Base-by-base conservation (phyloP, 1,284 basidiomycete species). In the Ustilago sp. region DNA sequence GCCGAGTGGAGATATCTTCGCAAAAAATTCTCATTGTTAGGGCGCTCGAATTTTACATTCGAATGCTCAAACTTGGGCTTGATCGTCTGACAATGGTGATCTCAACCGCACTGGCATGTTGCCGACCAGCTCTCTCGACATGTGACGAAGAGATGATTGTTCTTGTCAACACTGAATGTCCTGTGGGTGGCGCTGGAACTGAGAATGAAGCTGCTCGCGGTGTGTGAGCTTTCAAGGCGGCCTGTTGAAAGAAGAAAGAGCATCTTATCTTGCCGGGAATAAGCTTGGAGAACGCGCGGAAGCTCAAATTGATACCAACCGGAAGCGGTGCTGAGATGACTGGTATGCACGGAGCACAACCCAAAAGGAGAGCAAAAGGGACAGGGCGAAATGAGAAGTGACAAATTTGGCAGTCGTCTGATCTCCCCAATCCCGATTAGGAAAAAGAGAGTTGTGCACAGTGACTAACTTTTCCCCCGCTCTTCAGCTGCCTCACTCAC, bases 281-380 rank as follows among this genome's bases (percentile, higher is more conserved):
- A 45, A 28, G n/a, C 23, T 32, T 50, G 8, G 48, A 50, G 48
- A 50, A 50, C 15, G n/a, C 3, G 43, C 19, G n/a, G 43, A 19
- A 45, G 43, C 43, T 15, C 12, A 41, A 12, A 41, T 28, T 28
- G 23, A 28, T 28, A 17, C 39, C 12, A 17, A 41, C 7, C 13
- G 39, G 39, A 17, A 41, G 13, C 47, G 47, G 47, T 28, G 23
- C 23, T 28, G 23, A 28, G 50, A 11, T 31, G 31, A 52, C 17
- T 36, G 32, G 52, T 23, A 38, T 11, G 36, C 35, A 55, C 51
- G 51, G 51, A 55, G 23, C 36, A 55, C 52, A 54, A 38, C 19
- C 1, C 53, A 28, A 17, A 34, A 28, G 23, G 23, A 28, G 23
- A 28, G 23, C 23, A 23, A n/a, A 52, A 34, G n/a, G 13, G 17